Conservation (phyloP, 306 rosid species). For the Malus domestica region ASM211411v1 NC_041794.1:34427501-34428000, state of each 20-base stretch:
- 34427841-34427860: slow-evolving; percentile 1
- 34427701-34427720: neutral
- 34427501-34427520: no score
- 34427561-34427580: neutral
- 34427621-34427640: no score
- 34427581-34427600: no score
- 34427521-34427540: no score
- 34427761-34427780: slow-evolving; percentile 41
- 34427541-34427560: no score
- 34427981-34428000: no score
- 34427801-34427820: neutral
- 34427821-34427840: neutral
- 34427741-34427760: neutral
- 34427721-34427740: neutral
- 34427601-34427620: no score
- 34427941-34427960: no score
- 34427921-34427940: no score
- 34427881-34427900: slow-evolving; percentile 14
- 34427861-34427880: slow-evolving; percentile 11
- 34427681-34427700: neutral
- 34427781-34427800: neutral
- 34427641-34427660: neutral
- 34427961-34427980: no score
- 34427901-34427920: slow-evolving; percentile 12
- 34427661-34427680: no score